phyloP scores from a whole-genome alignment of 345 rosid genomes.

The Cardiospermum halicacabum region DNA sequence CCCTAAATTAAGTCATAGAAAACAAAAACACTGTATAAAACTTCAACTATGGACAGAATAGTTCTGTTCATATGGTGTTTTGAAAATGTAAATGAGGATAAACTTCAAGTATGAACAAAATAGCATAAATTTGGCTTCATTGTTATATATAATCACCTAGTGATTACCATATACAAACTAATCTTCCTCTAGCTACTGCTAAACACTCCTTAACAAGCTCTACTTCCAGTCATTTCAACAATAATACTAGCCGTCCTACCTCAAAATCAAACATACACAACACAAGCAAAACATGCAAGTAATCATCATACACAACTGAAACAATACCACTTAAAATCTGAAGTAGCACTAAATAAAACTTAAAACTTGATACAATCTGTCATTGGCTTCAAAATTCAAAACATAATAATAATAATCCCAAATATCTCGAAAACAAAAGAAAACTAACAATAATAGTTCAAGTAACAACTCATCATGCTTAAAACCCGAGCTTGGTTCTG shows the following conservation, averaged over 20 bases:
- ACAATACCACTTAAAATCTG: not conserved
- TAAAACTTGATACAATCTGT: not conserved
- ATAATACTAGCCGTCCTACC: not conserved
- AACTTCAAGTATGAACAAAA: too few relatives aligned
- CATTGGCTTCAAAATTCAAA: not conserved
- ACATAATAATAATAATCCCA: slow-evolving; percentile 4
- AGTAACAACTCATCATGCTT: slow-evolving; percentile 14
- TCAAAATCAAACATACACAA: not conserved
- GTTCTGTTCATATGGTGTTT: too few relatives aligned
- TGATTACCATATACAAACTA: too few relatives aligned
- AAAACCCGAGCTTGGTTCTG: slow-evolving; percentile 58
- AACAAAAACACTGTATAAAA: too few relatives aligned
- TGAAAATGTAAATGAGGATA: too few relatives aligned
- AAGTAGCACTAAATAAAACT: not conserved
- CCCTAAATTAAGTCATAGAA: too few relatives aligned
- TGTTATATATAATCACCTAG: too few relatives aligned
- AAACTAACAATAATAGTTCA: slow-evolving; percentile 4
- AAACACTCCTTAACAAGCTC: not conserved
- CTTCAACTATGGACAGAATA: too few relatives aligned
- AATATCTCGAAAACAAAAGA: slow-evolving; percentile 1
- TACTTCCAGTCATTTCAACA: not conserved
- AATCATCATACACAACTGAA: too few relatives aligned
- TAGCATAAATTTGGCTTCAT: too few relatives aligned
- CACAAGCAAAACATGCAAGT: not conserved
- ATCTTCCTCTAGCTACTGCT: not conserved